A percentile compares a stretch with the other conserved stretches of the same genome.
phyloP scores from a whole-genome alignment of 2,329 filamentous ascomycete species.

The Sordariomycetes sp. region DNA sequence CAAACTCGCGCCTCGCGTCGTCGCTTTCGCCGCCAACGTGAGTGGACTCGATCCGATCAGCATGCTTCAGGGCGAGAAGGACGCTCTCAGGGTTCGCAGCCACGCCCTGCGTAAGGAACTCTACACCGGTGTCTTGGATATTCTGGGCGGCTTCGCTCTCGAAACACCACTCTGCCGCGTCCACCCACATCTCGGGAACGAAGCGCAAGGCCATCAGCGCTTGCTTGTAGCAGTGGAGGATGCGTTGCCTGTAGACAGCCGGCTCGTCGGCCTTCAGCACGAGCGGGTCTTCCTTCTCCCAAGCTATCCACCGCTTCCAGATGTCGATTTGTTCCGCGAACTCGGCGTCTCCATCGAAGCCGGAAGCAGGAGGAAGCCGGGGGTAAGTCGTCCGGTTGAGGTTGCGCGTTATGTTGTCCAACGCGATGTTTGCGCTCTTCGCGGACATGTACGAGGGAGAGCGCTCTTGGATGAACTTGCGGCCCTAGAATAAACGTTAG shows the following conservation, averaged over 20 bases:
- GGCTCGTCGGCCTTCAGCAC: slow-evolving; percentile 76
- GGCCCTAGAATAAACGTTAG: slow-evolving; percentile 45
- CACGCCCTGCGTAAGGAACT: slow-evolving; percentile 74
- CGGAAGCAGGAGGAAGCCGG: slow-evolving; percentile 68
- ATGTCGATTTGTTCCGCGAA: slow-evolving; percentile 75
- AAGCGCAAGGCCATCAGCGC: slow-evolving; percentile 88
- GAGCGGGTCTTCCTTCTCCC: slow-evolving; percentile 89
- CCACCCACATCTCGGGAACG: slow-evolving; percentile 93
- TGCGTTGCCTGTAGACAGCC: slow-evolving; percentile 62
- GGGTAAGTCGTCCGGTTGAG: slow-evolving; percentile 71
- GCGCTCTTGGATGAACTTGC: slow-evolving; percentile 88
- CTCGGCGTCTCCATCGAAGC: slow-evolving; percentile 79
- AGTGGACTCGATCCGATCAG: slow-evolving; percentile 74
- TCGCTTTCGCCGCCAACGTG: slow-evolving; percentile 69
- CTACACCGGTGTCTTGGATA: slow-evolving; percentile 50
- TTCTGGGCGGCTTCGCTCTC: slow-evolving; percentile 59
- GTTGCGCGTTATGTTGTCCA: slow-evolving; percentile 78
- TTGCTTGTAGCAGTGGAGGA: slow-evolving; percentile 88
- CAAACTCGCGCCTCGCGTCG: slow-evolving; percentile 62
- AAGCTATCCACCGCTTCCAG: slow-evolving; percentile 90
- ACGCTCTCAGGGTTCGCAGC: slow-evolving; percentile 90
- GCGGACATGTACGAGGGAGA: slow-evolving; percentile 95
- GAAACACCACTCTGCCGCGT: slow-evolving; percentile 88
- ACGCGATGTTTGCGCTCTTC: slow-evolving; percentile 74
- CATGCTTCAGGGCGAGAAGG: slow-evolving; percentile 78